phyloP scores from a whole-genome alignment of 1,139 yeast species.

The Pichia sp. region DNA sequence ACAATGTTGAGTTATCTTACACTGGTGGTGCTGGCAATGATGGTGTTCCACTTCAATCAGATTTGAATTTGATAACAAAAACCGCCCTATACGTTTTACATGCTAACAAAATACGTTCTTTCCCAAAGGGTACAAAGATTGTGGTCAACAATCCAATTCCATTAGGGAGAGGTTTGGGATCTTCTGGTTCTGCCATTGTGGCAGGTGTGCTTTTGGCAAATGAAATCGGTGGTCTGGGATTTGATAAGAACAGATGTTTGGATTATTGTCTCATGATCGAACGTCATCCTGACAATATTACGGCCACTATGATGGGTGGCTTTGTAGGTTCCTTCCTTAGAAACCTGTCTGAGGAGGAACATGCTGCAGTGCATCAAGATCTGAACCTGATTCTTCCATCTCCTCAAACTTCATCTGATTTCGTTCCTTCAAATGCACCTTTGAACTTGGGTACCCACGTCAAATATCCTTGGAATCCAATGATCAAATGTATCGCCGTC shows the following conservation, averaged over 20 bases:
- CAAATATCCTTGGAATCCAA: constrained; percentile 74
- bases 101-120: constrained; percentile 64
- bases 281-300: constrained; percentile 96
- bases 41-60: constrained; percentile 66
- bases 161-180: constrained; percentile 92
- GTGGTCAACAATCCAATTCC: constrained; percentile 89
- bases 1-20: constrained; percentile 64
- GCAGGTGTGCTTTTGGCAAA: constrained; percentile 94
- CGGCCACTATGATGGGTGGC: constrained; percentile 99
- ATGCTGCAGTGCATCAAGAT: constrained; percentile 72
- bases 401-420: constrained; percentile 13
- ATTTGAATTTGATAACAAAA: constrained; percentile 77
- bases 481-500: constrained; percentile 80
- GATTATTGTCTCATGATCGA: constrained; percentile 96
- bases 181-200: constrained; percentile 98
- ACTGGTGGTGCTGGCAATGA: constrained; percentile 47
- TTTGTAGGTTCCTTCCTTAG: constrained; percentile 92
- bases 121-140: constrained; percentile 80
- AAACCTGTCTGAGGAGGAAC: constrained; percentile 65
- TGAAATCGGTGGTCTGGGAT: constrained; percentile 66
- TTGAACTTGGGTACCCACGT: constrained; percentile 80
- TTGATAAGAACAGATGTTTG: constrained; percentile 73
- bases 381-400: constrained; percentile 79
- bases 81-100: constrained; percentile 88
- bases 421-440: constrained; percentile 80